Evolutionary conservation across 2,329 filamentous ascomycete species (phyloP), one percentile per base, ranked within the genome.

Genomic region (Diaporthe ilicicola): DNA sequence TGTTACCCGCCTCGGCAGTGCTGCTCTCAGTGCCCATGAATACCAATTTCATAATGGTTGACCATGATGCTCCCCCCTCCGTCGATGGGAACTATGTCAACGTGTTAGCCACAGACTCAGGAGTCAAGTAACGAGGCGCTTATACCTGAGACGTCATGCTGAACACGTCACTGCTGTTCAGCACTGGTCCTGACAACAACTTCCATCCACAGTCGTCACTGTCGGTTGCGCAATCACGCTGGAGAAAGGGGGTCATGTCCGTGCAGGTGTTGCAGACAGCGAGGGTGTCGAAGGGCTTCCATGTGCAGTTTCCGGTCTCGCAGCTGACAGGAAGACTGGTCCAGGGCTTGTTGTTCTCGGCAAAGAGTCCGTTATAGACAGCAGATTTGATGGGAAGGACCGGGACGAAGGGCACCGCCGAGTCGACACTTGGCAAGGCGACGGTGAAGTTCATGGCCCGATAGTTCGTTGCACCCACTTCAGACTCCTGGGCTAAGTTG

Each of bases 351-450:
- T 75, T 75, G 68, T 79, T 78, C 67, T 80, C 78, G 13, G 78
- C 77, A 46, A 80, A 80, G 5, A 81, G 75, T 7, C 79, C 79
- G 55, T 79, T 78, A 62, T 81, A 81, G 8, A 81, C 78, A 2
- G 78, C 77, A 1, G 78, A 76, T 61, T 81, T 80, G 54, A 80
- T 74, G 2, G 79, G 77, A 19, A 81, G 70, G 24, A 80, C 76
- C 0, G 79, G 79, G 1, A 80, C 78, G 19, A 78, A 80, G 1
- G 76, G 76, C 8, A 77, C 77, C 70, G 64, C 42, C 7, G 55
- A 64, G 55, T 61, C 71, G 24, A 72, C 46, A 54, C 78, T 76
- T 2, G 74, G 75, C 4, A 80, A 67, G 2, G 78, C 78, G 0
- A 75, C 74, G 2, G 75, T 75, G 62, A 79, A 81, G 29, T 76